Conservation (phyloP, 805 yeast genomes). For the Citeromyces matritensis region DNA sequence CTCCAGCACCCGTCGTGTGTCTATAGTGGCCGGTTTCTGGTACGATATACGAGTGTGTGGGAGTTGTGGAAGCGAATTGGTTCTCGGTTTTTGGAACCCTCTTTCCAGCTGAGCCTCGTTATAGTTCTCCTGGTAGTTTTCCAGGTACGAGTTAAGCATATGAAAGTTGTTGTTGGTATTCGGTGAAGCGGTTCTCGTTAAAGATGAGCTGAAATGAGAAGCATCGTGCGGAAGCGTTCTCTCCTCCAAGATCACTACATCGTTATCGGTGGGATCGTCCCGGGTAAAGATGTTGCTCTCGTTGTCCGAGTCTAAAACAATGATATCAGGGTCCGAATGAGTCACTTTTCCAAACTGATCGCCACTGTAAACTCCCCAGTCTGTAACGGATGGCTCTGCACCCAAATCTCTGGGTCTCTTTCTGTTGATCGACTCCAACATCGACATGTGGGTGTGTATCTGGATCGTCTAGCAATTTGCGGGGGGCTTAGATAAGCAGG, state of each 20-base stretch:
- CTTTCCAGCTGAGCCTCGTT: too few species aligned
- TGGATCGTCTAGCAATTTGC: conserved; percentile 1
- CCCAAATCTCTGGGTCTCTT: conserved; percentile 20
- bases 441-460: conserved; percentile 3
- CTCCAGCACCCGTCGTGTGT: conserved; percentile 16
- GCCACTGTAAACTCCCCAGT: background rate
- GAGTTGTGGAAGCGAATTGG: conserved; percentile 38
- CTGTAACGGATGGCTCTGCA: conserved; percentile 1
- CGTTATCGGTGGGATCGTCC: conserved; percentile 1
- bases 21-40: conserved; percentile 9
- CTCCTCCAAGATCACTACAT: background rate
- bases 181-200: background rate
- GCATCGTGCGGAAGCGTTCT: background rate
- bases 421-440: conserved; percentile 15
- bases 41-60: conserved; percentile 30
- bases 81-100: conserved; percentile 20
- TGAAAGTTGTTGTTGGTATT: background rate
- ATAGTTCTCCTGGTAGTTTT: background rate
- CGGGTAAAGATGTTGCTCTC: conserved; percentile 16
- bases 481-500: conserved; percentile 2
- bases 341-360: background rate
- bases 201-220: background rate
- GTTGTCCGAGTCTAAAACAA: conserved; percentile 24
- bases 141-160: conserved; percentile 1
- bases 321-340: conserved; percentile 11